Percentiles rank a stretch among this genome's conserved stretches.
Conservation (phyloP, 106 monocot species). For the Ottelia alismoides region DNA sequence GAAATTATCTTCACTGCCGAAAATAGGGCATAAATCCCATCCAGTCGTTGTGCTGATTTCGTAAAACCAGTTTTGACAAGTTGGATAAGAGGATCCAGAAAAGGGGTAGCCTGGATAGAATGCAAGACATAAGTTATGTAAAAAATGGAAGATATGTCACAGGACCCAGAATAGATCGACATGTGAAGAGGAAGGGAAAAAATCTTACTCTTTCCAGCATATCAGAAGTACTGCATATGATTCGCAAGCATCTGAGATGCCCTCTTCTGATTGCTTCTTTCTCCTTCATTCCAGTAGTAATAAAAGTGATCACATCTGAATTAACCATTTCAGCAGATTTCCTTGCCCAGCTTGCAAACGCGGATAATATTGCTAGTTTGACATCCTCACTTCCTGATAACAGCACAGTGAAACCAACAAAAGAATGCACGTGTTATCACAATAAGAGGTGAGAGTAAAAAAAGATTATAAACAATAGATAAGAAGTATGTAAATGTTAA, state of each 20-base stretch:
- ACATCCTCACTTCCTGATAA: constrained; percentile 86
- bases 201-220: constrained; percentile 41
- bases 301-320: constrained; percentile 60
- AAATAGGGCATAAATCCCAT: constrained; percentile 93
- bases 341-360: constrained; percentile 63
- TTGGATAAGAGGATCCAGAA: constrained; percentile 64
- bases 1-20: constrained; percentile 33
- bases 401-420: not conserved
- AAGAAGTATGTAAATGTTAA: too few species aligned
- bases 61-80: constrained; percentile 78
- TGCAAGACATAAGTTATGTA: not conserved
- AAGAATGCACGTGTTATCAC: not conserved
- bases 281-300: constrained; percentile 70
- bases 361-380: constrained; percentile 68
- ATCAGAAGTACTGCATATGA: constrained; percentile 65
- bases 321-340: constrained; percentile 55
- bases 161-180: too few species aligned
- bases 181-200: not conserved
- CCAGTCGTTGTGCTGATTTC: constrained; percentile 77
- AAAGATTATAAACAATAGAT: too few species aligned
- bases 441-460: too few species aligned
- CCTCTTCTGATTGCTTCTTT: constrained; percentile 80
- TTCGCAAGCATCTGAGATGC: constrained; percentile 62
- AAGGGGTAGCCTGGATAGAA: constrained; percentile 51
- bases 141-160: too few species aligned